These are phyloP conservation scores for Claviceps maximensis DNA, from an alignment of 2,329 filamentous ascomycete species.

Conservation along the genomic window DNA sequence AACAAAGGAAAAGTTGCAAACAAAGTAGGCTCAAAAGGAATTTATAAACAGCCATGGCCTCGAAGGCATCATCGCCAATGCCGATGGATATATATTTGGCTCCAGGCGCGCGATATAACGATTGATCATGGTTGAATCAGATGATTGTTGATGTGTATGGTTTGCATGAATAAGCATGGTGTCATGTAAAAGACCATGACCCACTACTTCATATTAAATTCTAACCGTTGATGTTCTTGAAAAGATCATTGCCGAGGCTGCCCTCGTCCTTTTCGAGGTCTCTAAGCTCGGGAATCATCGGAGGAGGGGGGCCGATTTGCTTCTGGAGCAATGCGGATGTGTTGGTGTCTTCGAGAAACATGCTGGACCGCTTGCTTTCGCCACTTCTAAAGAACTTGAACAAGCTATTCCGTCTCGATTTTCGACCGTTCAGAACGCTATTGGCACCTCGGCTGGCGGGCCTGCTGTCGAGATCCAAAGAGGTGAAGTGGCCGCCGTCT, in stretches of 20 bases:
- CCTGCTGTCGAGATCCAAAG: slow-evolving; percentile 25
- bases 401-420: slow-evolving; percentile 44
- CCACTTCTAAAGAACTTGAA: slow-evolving; percentile 38
- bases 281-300: slow-evolving; percentile 46
- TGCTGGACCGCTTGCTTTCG: slow-evolving; percentile 27
- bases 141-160: background rate
- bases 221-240: slow-evolving; percentile 45
- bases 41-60: slow-evolving; percentile 6
- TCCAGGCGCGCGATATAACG: background rate
- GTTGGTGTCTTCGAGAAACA: slow-evolving; percentile 24
- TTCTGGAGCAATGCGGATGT: slow-evolving; percentile 18
- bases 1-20: slow-evolving; percentile 5
- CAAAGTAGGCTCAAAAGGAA: slow-evolving; percentile 7
- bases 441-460: slow-evolving; percentile 38
- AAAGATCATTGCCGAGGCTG: slow-evolving; percentile 38
- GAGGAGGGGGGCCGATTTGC: slow-evolving; percentile 38
- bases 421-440: slow-evolving; percentile 38
- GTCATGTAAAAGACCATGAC: background rate
- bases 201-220: background rate
- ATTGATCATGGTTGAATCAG: background rate
- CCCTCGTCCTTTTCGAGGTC: slow-evolving; percentile 36
- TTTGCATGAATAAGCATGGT: background rate
- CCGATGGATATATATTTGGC: slow-evolving; percentile 8
- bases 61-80: slow-evolving; percentile 15
- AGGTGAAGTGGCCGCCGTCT: slow-evolving; percentile 33